phyloP scores from a whole-genome alignment of 2,329 filamentous ascomycete genomes.

The Paraphaeosphaeria sporulosa region DNA sequence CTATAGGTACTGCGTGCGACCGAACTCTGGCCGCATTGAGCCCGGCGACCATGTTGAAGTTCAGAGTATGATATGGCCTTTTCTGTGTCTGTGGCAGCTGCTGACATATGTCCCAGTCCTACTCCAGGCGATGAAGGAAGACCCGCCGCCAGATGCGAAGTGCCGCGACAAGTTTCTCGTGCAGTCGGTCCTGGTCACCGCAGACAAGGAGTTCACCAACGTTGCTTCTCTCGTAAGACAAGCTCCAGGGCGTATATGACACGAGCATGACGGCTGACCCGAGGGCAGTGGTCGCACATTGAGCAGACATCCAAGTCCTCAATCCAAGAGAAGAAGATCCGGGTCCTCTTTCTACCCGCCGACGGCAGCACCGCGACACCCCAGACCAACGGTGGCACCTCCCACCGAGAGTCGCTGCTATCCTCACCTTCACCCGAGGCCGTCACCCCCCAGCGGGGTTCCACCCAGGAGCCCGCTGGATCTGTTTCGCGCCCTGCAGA shows the following conservation, averaged over 20 bases:
- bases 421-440: constrained; percentile 65
- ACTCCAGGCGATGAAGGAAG: constrained; percentile 96
- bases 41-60: constrained; percentile 90
- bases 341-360: constrained; percentile 81
- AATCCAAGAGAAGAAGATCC: constrained; percentile 94
- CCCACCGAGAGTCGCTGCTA: constrained; percentile 36
- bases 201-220: constrained; percentile 83
- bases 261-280: constrained; percentile 18
- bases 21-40: constrained; percentile 96
- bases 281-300: constrained; percentile 73
- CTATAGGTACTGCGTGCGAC: constrained; percentile 91
- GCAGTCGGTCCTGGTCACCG: constrained; percentile 84
- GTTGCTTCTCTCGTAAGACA: constrained; percentile 75
- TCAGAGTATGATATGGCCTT: constrained; percentile 68
- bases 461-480: constrained; percentile 41
- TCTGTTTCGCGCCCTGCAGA: constrained; percentile 50
- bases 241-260: constrained; percentile 9
- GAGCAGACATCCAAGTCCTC: constrained; percentile 76
- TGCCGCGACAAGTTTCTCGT: constrained; percentile 99
- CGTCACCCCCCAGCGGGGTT: constrained; percentile 55
- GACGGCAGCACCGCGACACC: constrained; percentile 54
- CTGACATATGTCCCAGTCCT: constrained; percentile 69
- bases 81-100: constrained; percentile 22
- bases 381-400: constrained; percentile 44
- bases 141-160: constrained; percentile 83